Percentiles rank a stretch among this genome's conserved stretches.
Evolutionary conservation across 2,329 filamentous ascomycete genomes (phyloP).

Genomic region (Coleophoma cylindrospora): DNA sequence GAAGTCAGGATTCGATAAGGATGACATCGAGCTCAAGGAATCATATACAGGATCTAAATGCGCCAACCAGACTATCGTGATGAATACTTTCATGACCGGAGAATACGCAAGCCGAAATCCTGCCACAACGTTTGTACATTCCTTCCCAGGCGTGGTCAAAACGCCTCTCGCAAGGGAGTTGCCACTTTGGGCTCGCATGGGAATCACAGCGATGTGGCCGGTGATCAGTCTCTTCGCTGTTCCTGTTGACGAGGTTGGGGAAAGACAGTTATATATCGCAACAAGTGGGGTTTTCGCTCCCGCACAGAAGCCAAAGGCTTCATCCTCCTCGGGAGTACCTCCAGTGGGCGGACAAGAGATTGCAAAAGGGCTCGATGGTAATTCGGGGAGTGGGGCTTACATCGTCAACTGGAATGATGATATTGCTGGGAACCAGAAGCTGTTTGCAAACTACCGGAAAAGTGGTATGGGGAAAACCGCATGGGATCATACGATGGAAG

Average conservation of each 20-base stretch:
- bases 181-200: conserved; percentile 12
- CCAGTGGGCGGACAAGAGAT: conserved; percentile 7
- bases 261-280: conserved; percentile 20
- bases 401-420: conserved; percentile 18
- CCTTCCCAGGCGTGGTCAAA: conserved; percentile 40
- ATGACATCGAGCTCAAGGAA: conserved; percentile 32
- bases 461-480: conserved; percentile 14
- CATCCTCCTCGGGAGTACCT: conserved; percentile 11
- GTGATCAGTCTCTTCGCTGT: conserved; percentile 10
- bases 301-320: conserved; percentile 5
- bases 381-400: conserved; percentile 17
- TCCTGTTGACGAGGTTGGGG: conserved; percentile 18
- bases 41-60: conserved; percentile 12
- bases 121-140: conserved; percentile 42
- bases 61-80: conserved; percentile 18
- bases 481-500: conserved; percentile 21
- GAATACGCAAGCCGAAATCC: conserved; percentile 40
- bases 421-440: conserved; percentile 11
- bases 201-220: conserved; percentile 8
- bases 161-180: conserved; percentile 34
- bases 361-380: conserved; percentile 8
- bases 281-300: conserved; percentile 22
- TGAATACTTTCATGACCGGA: conserved; percentile 44
- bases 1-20: conserved; percentile 33
- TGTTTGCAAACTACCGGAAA: conserved; percentile 14